Evolutionary conservation across 768 basidiomycete genomes (phyloP).

Genomic region (Chalciporus pseudorubinellus): DNA sequence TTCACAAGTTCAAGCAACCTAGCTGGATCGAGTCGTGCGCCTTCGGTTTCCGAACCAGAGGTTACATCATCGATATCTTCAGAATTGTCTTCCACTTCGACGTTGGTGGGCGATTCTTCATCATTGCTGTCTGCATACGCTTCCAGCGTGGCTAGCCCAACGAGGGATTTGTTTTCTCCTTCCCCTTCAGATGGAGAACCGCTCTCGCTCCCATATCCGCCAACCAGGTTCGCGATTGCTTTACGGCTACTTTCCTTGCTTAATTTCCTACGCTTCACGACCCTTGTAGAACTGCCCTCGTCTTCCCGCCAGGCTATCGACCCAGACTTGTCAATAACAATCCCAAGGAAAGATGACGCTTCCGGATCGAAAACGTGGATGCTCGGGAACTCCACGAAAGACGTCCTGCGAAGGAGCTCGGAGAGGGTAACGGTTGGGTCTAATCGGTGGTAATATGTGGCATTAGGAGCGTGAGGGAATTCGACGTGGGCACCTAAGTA

Average conservation of each 20-base stretch:
- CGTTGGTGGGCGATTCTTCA: background rate
- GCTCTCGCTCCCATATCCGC: constrained; percentile 56
- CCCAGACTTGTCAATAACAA: constrained; percentile 56
- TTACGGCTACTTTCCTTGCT: constrained; percentile 49
- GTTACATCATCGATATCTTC: constrained; percentile 18
- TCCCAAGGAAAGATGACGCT: constrained; percentile 52
- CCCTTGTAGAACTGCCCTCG: constrained; percentile 31
- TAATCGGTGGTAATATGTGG: constrained; percentile 52
- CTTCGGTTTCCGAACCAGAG: constrained; percentile 7
- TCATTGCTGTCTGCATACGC: constrained; percentile 25
- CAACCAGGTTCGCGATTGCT: constrained; percentile 56
- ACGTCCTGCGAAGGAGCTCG: constrained; percentile 50
- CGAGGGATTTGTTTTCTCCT: background rate
- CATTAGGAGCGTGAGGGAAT: constrained; percentile 23
- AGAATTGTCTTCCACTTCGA: constrained; percentile 17
- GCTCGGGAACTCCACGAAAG: constrained; percentile 82
- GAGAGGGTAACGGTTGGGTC: constrained; percentile 49
- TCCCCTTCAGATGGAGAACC: constrained; percentile 36
- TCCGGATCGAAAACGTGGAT: constrained; percentile 69
- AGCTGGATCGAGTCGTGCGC: constrained; percentile 13
- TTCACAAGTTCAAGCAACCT: constrained; percentile 23
- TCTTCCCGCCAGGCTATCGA: constrained; percentile 22
- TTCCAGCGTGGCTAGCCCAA: constrained; percentile 23
- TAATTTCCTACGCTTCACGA: constrained; percentile 56
- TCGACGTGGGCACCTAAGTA: constrained; percentile 51